Evolutionary conservation across 2,329 filamentous ascomycete genomes (phyloP).

Genomic region (Diaporthe velutina): DNA sequence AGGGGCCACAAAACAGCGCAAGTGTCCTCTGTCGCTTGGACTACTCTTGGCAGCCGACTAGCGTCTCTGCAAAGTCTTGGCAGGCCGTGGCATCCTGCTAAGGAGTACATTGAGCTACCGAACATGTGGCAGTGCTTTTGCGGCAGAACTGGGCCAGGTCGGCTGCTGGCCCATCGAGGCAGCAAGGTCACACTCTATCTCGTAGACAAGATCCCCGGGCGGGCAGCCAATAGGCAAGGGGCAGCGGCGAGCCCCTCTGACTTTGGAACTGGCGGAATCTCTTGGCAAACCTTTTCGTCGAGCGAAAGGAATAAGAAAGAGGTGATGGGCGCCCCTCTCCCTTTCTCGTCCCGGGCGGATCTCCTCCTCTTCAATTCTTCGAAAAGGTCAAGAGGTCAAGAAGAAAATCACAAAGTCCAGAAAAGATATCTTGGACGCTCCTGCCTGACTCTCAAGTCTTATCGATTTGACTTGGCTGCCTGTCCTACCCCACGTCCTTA

Average conservation of each 20-base stretch:
- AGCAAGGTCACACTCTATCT: constrained; percentile 16
- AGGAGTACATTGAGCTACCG: background rate
- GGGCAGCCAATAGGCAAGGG: constrained; percentile 29
- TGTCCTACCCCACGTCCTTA: constrained; percentile 4
- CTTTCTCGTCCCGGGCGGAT: constrained; percentile 27
- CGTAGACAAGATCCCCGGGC: constrained; percentile 10
- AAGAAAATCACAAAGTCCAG: background rate
- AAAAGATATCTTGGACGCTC: constrained; percentile 3
- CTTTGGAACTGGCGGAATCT: constrained; percentile 26
- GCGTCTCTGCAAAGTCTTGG: constrained; percentile 26
- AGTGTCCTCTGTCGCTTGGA: constrained; percentile 16
- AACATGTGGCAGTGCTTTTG: background rate
- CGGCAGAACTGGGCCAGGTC: background rate
- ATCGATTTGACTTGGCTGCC: constrained; percentile 13
- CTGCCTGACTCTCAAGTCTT: background rate
- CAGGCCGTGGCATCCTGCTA: constrained; percentile 28
- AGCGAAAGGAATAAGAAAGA: constrained; percentile 31
- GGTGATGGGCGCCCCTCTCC: constrained; percentile 26
- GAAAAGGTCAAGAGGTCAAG: constrained; percentile 22
- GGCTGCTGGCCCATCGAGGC: background rate
- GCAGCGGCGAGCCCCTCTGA: constrained; percentile 29
- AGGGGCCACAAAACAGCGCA: constrained; percentile 29
- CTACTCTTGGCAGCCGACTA: constrained; percentile 22
- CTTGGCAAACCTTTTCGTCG: constrained; percentile 31
- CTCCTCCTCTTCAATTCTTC: constrained; percentile 25